Base-by-base conservation (phyloP, 108 stramenopile genomes). In the Pelagomonas calceolata region DNA sequence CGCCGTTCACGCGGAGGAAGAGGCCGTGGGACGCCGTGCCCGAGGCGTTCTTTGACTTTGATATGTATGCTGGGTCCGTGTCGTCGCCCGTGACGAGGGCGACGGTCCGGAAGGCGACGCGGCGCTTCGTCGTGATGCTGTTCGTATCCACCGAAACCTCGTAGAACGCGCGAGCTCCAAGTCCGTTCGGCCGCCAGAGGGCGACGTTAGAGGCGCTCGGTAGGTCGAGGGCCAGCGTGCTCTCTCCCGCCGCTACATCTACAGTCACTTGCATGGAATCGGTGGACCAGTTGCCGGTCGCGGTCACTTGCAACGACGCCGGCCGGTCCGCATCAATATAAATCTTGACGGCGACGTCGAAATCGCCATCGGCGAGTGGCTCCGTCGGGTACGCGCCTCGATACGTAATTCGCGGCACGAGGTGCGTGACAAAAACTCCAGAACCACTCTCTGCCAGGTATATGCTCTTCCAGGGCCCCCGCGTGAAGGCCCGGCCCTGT, bases 1-100 rank as follows among this genome's bases (percentile, higher is more conserved):
- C 82, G 30, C 88, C 88, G 66, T 88, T 88, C 30, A 88, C 74
- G n/a, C 84, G 76, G 66, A 85, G 79, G 66, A 74, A 86, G 83
- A 88, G 84, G 26, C 68, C 67, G 34, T 66, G 65, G 32, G 34
- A 36, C 29, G 72, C 66, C 65, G 63, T 66, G 30, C 72, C 72
- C 39, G 66, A 34, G 14, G 32, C 66, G 17, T 36, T 36, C 31
- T 14, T 15, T 4, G 37, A 17, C 33, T 7, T 30, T 9, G 30
- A 9, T 26, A 72, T 66, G 33, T 72, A 72, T 18, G 7, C 37
- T 5, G 65, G 10, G 39, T 72, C 72, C 33, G 72, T 66, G 37
- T 72, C 72, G 66, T 72, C 39, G 65, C 72, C 72, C 0, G 72
- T 72, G 17, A 72, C 72, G 43, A 72, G 36, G 4, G 39, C 33